Conservation (phyloP, 2,329 filamentous ascomycete genomes). For the Ophioceras dolichostomum region DNA sequence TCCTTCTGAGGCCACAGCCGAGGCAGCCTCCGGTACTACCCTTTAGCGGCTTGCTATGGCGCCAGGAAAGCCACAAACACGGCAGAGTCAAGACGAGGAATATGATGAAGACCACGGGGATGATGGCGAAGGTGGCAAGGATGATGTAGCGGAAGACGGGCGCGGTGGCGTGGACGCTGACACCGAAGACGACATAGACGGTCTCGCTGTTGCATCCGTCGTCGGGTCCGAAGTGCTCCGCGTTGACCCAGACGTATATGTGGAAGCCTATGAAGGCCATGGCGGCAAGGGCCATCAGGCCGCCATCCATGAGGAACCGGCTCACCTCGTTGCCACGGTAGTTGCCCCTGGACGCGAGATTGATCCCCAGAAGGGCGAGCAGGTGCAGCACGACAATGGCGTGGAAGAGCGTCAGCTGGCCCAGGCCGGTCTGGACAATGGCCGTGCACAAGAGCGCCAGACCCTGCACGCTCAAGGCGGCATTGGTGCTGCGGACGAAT, state of each 20-base stretch:
- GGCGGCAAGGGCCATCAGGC: conserved; percentile 1
- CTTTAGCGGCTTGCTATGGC: too few relatives aligned
- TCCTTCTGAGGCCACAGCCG: background rate
- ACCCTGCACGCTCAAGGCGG: conserved; percentile 7
- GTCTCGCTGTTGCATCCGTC: conserved; percentile 8
- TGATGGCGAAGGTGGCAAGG: conserved; percentile 1
- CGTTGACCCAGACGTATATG: conserved; percentile 8
- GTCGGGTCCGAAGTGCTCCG: conserved; percentile 8
- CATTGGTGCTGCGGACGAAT: conserved; percentile 3
- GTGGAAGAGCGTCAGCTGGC: conserved; percentile 7
- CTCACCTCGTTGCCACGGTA: conserved; percentile 4
- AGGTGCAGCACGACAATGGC: conserved; percentile 7
- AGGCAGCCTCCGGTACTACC: background rate
- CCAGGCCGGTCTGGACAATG: conserved; percentile 5
- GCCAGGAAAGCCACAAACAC: too few relatives aligned
- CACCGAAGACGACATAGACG: conserved; percentile 9
- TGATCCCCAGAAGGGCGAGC: conserved; percentile 9
- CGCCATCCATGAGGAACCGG: conserved; percentile 1
- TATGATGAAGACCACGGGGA: background rate
- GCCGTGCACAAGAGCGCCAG: conserved; percentile 8
- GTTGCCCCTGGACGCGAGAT: conserved; percentile 5
- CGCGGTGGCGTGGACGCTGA: conserved; percentile 3
- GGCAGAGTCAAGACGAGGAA: background rate
- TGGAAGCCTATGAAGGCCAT: conserved; percentile 7
- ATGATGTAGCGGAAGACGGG: conserved; percentile 1